Evolutionary conservation across 345 rosid genomes (phyloP), one percentile per base, ranked within the genome.

Genomic region (Eucalyptus curtisii): DNA sequence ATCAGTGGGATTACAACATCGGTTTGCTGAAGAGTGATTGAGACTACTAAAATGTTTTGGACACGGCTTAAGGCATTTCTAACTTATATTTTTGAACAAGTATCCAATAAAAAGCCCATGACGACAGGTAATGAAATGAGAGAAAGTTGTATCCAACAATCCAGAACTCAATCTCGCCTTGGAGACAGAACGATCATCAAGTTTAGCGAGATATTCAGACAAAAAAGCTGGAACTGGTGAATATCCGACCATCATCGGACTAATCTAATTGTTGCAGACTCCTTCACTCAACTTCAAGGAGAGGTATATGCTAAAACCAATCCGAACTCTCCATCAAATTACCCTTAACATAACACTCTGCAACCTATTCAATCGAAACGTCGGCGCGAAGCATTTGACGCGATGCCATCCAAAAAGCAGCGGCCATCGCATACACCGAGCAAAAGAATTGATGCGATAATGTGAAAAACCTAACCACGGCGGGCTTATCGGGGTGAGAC

Each of bases 401-500:
- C 82, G 22, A 37, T 37, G 82, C 47, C 1, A 76, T 76, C 82
- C 82, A 76, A 76, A 17, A 10, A 37, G 27, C 81, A 71, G 81
- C 22, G 44, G 45, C 25, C 13, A 33, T 71, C 81, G 81, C 44
- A 71, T 33, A 5, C 37, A 71, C 45, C 6, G 16, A 86, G 45
- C 87, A 5, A 12, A 59, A 31, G n/a, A 52, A 45, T 12, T 31
- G 47, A 53, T 4, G 59, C 49, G 71, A 49, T 16, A 4, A 45
- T 33, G 5, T 11, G 84, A 59, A 31, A 7, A 88, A 92, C 84
- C 47, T 88, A 40, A 97, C 99, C 50, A 97, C 91, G 50, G 99
- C 99, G 12, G 99, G 99, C 88, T 95, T 98, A 40, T 95, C 97
- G 0, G 96, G 96, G 90, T 96, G 97, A 27, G 97, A 90, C n/a